phyloP scores from a whole-genome alignment of 2,329 filamentous ascomycete genomes.

The Dactylella cylindrospora region DNA sequence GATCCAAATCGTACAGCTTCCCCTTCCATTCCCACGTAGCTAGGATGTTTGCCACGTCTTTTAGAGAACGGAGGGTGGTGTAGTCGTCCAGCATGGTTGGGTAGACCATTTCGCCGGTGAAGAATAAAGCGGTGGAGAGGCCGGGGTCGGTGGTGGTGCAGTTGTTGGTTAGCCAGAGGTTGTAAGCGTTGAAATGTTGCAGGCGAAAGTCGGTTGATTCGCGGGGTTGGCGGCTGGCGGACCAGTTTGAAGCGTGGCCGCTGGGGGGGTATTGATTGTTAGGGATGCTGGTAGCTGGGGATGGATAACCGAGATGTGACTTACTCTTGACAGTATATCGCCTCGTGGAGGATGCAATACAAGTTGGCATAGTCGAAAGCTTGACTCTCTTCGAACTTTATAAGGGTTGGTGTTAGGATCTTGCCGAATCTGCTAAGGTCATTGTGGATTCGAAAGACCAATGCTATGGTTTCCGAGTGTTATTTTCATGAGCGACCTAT shows the following conservation, averaged over 20 bases:
- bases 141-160: slow-evolving; percentile 52
- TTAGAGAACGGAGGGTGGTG: slow-evolving; percentile 70
- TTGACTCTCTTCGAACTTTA: slow-evolving; percentile 66
- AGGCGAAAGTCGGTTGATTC: slow-evolving; percentile 19
- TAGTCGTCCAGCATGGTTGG: slow-evolving; percentile 82
- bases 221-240: slow-evolving; percentile 55
- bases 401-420: slow-evolving; percentile 70
- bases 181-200: slow-evolving; percentile 14
- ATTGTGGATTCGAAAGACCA: slow-evolving; percentile 68
- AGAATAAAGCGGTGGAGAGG: slow-evolving; percentile 63
- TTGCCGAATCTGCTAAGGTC: slow-evolving; percentile 77
- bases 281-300: neutral
- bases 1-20: slow-evolving; percentile 71
- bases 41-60: slow-evolving; percentile 68
- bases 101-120: slow-evolving; percentile 91
- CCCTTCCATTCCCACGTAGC: slow-evolving; percentile 72
- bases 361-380: slow-evolving; percentile 75
- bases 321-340: slow-evolving; percentile 75
- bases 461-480: slow-evolving; percentile 3
- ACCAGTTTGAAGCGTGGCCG: slow-evolving; percentile 69
- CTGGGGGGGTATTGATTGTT: slow-evolving; percentile 16
- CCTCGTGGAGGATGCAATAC: slow-evolving; percentile 84
- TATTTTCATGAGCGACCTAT: neutral
- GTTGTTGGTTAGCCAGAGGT: neutral
- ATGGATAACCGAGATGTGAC: neutral